Evolutionary conservation across 75 land plant species (phyloP), one percentile per base, ranked within the genome.

Genomic region (Selaginella tamariscina): DNA sequence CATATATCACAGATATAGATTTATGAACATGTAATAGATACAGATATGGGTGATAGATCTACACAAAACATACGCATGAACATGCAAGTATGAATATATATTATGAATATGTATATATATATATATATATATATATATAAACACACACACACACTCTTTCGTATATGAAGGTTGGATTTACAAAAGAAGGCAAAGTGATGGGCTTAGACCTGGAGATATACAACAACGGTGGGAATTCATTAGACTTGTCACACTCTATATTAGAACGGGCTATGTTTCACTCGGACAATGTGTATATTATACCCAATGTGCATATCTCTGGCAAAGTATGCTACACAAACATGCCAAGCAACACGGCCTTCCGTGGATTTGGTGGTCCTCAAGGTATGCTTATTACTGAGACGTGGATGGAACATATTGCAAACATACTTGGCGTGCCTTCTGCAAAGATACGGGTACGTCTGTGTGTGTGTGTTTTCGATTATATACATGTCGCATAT

Each of bases 331-430:
- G 98, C 65, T 85, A 71, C 72, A 89, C 98, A 27, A 87, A 94
- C 78, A 68, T 78, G 24, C 85, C 98, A 2, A 94, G 91, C 78
- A 83, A 94, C 70, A 94, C 98, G 20, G 98, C 98, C 2, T 94
- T 89, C 66, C 83, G 98, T 32, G 98, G 98, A 29, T 94, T 94
- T 79, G 98, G 98, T 54, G 98, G 86, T 20, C 98, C 98, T 62
- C 98, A 94, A 69, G 98, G 98, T 26, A 94, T 94, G 98, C 72
- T 94, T 32, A 74, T 94, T 65, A 70, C 84, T 33, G 98, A 94
- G 74, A 87, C 86, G 65, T 94, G 98, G 98, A 87, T 94, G 49
- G 96, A 94, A 68, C 72, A 82, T 22, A 78, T 94, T 69, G 84
- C 96, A 20, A 67, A 75, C 56, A 80, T 73, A 68, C 79, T 94